These are phyloP conservation scores for Babjeviella inositovora DNA, from an alignment of 805 yeast species.

Conservation along the genomic window DNA sequence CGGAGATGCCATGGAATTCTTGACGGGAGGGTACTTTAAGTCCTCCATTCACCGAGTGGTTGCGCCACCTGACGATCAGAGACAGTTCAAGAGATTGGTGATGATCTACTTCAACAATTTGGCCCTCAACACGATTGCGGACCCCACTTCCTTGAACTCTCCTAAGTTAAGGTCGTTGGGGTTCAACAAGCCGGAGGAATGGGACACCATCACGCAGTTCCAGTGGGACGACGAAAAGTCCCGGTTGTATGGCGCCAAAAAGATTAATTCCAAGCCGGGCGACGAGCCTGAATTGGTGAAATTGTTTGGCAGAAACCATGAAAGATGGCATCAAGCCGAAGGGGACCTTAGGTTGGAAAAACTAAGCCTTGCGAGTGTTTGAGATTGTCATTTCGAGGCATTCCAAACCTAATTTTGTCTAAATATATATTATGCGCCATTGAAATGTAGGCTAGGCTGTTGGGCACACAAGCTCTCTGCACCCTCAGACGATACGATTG, in stretches of 20 bases:
- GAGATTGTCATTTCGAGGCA: no score
- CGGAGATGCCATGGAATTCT: slow-evolving; percentile 22
- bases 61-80: slow-evolving; percentile 27
- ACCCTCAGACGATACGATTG: no score
- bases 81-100: slow-evolving; percentile 15
- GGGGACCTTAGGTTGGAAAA: no score
- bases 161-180: slow-evolving; percentile 18
- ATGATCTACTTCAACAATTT: slow-evolving; percentile 27
- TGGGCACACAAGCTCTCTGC: no score
- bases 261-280: slow-evolving; percentile 13
- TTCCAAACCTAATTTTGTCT: no score
- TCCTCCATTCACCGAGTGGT: slow-evolving; percentile 29
- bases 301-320: slow-evolving; percentile 21
- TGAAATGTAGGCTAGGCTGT: no score
- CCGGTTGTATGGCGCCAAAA: slow-evolving; percentile 21
- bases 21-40: slow-evolving; percentile 28
- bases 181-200: slow-evolving; percentile 9
- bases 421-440: no score
- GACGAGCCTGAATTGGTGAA: slow-evolving; percentile 20
- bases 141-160: slow-evolving; percentile 21
- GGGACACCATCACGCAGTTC: slow-evolving; percentile 18
- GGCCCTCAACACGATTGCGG: slow-evolving; percentile 14
- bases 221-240: slow-evolving; percentile 32
- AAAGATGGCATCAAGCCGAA: slow-evolving; percentile 23
- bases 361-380: no score